Base-by-base conservation (phyloP, 306 rosid species). In the Gleditsia sinensis region DNA sequence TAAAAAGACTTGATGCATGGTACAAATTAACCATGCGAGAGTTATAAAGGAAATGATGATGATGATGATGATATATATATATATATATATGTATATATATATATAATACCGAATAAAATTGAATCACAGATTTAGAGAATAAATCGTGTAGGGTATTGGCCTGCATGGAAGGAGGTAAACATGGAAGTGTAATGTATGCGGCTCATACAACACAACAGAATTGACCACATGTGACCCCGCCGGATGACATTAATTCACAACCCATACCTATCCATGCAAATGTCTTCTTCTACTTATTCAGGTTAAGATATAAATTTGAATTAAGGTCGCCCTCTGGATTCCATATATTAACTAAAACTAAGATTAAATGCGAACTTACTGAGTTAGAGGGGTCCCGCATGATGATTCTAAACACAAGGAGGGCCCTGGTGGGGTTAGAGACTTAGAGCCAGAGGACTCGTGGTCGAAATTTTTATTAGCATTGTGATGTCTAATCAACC, bases 141-240 rank as follows among this genome's bases (percentile, higher is more conserved):
- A 75, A 16, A 58, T 67, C 40, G 67, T 45, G 67, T 57, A 17
- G 58, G 17, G 57, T 17, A 51, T 63, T 37, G 64, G 85, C 17
- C 69, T 39, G 85, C 17, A 64, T 39, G 72, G 75, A 23, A 36
- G 6, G 80, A 83, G 82, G 82, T 85, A 78, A 83, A 83, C 90
- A 80, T 13, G 85, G 72, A 75, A 61, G 71, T 25, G 4, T 8
- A 86, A 67, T 66, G 66, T 76, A 28, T 40, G 62, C 20, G 78
- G 59, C 80, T 3, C 53, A 36, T 66, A 77, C 75, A 64, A 71
- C 75, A 80, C 79, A 54, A 84, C 84, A 80, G 74, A 68, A 32
- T 39, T 71, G 71, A 42, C 80, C 37, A 3, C 14, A n/a, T n/a
- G n/a, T n/a, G n/a, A n/a, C n/a, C n/a, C n/a, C n/a, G n/a, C n/a